Conservation (phyloP, 371 early-diverging fungal species). For the Mucor lusitanicus region DNA sequence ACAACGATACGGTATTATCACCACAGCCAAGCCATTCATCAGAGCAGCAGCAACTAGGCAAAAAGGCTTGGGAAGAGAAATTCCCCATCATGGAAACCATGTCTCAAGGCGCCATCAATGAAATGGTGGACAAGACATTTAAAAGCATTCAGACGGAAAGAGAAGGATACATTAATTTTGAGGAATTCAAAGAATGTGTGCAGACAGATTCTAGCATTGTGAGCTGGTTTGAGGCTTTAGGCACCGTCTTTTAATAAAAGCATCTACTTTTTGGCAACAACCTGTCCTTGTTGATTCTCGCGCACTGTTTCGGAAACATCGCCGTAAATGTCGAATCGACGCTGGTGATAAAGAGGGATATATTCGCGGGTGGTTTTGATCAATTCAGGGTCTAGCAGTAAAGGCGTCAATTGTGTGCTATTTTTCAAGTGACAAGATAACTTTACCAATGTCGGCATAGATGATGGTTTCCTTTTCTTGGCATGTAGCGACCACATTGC, state of each 20-base stretch:
- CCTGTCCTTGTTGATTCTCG: conserved; percentile 29
- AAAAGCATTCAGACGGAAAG: conserved; percentile 63
- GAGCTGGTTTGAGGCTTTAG: conserved; percentile 74
- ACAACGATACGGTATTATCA: neutral
- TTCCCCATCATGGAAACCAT: conserved; percentile 90
- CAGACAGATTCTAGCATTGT: conserved; percentile 69
- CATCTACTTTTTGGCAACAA: conserved; percentile 26
- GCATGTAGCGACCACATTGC: conserved; percentile 66
- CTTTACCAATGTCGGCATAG: conserved; percentile 77
- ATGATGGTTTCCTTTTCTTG: conserved; percentile 84
- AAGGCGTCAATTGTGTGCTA: neutral
- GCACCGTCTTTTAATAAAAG: conserved; percentile 63
- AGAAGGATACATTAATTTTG: conserved; percentile 69
- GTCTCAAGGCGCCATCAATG: conserved; percentile 89
- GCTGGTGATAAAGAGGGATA: conserved; percentile 80
- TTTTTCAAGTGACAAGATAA: too few relatives aligned
- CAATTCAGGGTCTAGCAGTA: conserved; percentile 54
- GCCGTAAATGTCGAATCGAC: conserved; percentile 88
- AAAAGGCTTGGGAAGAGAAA: conserved; percentile 57
- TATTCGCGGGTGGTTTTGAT: conserved; percentile 64
- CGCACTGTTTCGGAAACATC: conserved; percentile 47
- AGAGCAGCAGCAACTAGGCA: conserved; percentile 24
- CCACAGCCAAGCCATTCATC: neutral
- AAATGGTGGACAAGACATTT: conserved; percentile 92
- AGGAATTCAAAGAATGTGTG: conserved; percentile 78